Base-by-base conservation (phyloP, 768 basidiomycete species). In the Leccinum aurantiacum region DNA sequence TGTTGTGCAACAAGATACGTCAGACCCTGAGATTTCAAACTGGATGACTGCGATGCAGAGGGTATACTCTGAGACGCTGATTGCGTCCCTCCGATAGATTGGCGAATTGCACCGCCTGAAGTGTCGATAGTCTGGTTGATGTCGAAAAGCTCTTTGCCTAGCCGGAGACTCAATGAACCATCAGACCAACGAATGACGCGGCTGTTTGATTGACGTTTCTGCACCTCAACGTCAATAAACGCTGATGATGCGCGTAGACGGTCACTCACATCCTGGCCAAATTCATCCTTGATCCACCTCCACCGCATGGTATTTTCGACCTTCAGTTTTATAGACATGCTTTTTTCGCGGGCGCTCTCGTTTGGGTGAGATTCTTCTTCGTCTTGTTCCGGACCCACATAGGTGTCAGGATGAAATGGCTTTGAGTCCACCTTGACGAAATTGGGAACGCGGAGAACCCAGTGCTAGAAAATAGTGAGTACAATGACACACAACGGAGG, bases 121-220 rank as follows among this genome's bases (percentile, higher is more conserved):
- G 83, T 88, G 69, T 95, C 91, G 59, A 91, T 78, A 61, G 83
- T 85, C 72, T 90, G 84, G 54, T 83, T 86, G 54, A 98, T 86
- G 77, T 98, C 95, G 75, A 95, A 98, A 5, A 97, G 79, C 69
- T 98, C 96, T 72, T 91, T 90, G 47, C 97, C 97, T 57, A 99
- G 78, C 63, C 91, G 89, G 31, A 99, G 82, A 66, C 94, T 95
- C 58, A 94, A 76, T 14, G 90, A 84, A 15, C 96, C 96, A 71
- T 99, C 97, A 6, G 95, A 97, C 97, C 97, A 99, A 14, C 90
- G 85, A 59, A 99, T 85, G 41, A 98, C 78, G 31, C 95, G 89
- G 63, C 90, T 86, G 70, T 99, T 99, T 15, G 93, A 93, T 78
- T 95, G 89, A 63, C 88, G 84, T 64, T 76, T 79, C 95, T 97